A percentile compares a stretch with the other conserved stretches of the same genome.
Conservation (phyloP, 345 rosid genomes). For the Chamaenerion angustifolium region DNA sequence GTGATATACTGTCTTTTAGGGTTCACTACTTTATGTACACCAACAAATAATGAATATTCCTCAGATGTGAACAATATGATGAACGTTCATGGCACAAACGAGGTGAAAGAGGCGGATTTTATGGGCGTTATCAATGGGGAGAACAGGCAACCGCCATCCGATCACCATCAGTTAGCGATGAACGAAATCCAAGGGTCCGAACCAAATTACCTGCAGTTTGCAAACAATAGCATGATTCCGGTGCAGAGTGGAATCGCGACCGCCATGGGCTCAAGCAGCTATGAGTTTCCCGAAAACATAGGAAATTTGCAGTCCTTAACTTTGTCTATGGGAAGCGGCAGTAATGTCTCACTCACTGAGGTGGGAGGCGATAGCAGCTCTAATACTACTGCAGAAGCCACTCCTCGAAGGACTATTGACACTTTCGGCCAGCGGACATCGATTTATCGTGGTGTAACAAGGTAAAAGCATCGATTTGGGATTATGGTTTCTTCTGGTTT, state of each 20-base stretch:
- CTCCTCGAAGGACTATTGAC: slow-evolving; percentile 77
- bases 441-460: slow-evolving; percentile 93
- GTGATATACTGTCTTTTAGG: no score
- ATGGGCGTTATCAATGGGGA: slow-evolving; percentile 83
- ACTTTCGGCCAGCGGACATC: slow-evolving; percentile 97
- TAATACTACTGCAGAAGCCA: slow-evolving; percentile 37
- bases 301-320: slow-evolving; percentile 71
- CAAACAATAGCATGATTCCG: slow-evolving; percentile 38
- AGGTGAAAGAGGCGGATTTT: slow-evolving; percentile 87
- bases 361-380: slow-evolving; percentile 49
- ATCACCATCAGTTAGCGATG: slow-evolving; percentile 35
- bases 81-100: slow-evolving; percentile 45
- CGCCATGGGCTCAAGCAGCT: slow-evolving; percentile 20
- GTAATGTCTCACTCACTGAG: slow-evolving; percentile 45
- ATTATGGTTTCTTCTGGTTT: no score
- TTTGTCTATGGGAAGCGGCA: slow-evolving; percentile 88
- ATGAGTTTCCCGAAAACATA: slow-evolving; percentile 55
- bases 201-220: slow-evolving; percentile 41
- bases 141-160: slow-evolving; percentile 27
- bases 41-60: neutral
- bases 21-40: no score
- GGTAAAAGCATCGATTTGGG: slow-evolving; percentile 18
- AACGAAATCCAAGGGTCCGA: slow-evolving; percentile 46
- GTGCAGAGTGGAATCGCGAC: slow-evolving; percentile 32
- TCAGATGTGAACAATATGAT: slow-evolving; percentile 64